Conservation (phyloP, 306 rosid species). For the Trichosanthes cucumerina region DNA sequence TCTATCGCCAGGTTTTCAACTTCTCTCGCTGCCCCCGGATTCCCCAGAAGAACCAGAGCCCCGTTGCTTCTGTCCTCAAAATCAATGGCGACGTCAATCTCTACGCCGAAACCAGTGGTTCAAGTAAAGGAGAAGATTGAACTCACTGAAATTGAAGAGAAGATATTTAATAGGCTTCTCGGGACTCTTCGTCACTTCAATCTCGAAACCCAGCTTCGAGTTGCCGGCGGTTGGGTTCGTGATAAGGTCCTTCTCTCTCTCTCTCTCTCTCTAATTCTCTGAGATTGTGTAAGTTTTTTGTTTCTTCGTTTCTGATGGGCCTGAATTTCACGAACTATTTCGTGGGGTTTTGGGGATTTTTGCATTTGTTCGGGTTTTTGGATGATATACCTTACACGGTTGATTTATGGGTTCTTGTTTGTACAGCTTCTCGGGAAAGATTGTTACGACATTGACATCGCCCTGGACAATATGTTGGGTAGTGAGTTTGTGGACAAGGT, state of each 20-base stretch:
- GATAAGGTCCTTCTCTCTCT: slow-evolving; percentile 46
- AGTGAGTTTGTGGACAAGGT: slow-evolving; percentile 75
- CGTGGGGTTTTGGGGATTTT: neutral
- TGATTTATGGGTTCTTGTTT: neutral
- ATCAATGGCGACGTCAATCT: slow-evolving; percentile 19
- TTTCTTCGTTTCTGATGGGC: neutral
- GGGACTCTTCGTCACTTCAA: slow-evolving; percentile 48
- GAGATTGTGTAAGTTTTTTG: neutral
- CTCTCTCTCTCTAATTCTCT: neutral
- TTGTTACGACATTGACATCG: slow-evolving; percentile 85
- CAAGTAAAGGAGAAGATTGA: slow-evolving; percentile 46
- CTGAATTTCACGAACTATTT: neutral
- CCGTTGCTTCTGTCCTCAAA: slow-evolving; percentile 18
- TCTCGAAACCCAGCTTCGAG: slow-evolving; percentile 70
- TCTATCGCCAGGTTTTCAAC: neutral
- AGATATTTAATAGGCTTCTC: slow-evolving; percentile 62
- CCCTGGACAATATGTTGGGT: slow-evolving; percentile 84
- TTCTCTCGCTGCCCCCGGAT: slow-evolving; percentile 20
- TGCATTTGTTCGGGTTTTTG: neutral
- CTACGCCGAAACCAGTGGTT: slow-evolving; percentile 7
- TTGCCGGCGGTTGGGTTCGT: slow-evolving; percentile 99
- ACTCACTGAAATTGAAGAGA: slow-evolving; percentile 45
- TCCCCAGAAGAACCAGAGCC: slow-evolving; percentile 19
- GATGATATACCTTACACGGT: neutral
- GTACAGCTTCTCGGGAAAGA: slow-evolving; percentile 81